Percentiles rank a stretch among this genome's conserved stretches.
These are phyloP conservation scores for Hericium erinaceus DNA, from an alignment of 768 basidiomycete species.

Conservation along the genomic window DNA sequence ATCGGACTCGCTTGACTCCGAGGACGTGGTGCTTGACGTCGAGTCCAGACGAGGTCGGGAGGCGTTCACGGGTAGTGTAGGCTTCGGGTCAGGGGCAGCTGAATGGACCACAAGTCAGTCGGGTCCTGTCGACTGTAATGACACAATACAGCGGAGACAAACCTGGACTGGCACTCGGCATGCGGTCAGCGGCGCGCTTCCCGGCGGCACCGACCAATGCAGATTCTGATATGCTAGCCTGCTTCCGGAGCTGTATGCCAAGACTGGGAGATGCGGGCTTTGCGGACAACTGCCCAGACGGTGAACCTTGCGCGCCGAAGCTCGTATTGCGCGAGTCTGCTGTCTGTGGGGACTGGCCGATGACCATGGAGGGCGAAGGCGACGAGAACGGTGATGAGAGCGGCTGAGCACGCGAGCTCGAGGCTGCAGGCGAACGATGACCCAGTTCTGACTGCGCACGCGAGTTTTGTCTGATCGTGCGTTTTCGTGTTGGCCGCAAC, in stretches of 20 bases:
- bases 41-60: slow-evolving; percentile 13
- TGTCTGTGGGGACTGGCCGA: not conserved
- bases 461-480: slow-evolving; percentile 21
- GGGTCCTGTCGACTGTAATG: not conserved
- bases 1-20: slow-evolving; percentile 31
- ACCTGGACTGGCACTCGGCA: not conserved
- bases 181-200: slow-evolving; percentile 9
- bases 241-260: slow-evolving; percentile 23
- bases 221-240: slow-evolving; percentile 51
- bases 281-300: slow-evolving; percentile 4
- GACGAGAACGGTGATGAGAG: slow-evolving; percentile 1
- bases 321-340: not conserved
- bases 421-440: slow-evolving; percentile 10
- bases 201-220: slow-evolving; percentile 44
- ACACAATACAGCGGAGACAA: not conserved
- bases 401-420: not conserved
- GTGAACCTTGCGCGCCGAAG: slow-evolving; percentile 3
- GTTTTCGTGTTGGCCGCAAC: slow-evolving; percentile 24
- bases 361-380: slow-evolving; percentile 9
- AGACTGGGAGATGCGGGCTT: not conserved
- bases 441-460: slow-evolving; percentile 19
- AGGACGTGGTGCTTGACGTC: slow-evolving; percentile 13
- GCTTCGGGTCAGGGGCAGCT: too few relatives aligned
- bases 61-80: not conserved
- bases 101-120: not conserved